Percentiles rank a stretch among this genome's conserved stretches.
phyloP scores from a whole-genome alignment of 1,284 basidiomycete genomes.

The Exobasidium cylindrosporum region DNA sequence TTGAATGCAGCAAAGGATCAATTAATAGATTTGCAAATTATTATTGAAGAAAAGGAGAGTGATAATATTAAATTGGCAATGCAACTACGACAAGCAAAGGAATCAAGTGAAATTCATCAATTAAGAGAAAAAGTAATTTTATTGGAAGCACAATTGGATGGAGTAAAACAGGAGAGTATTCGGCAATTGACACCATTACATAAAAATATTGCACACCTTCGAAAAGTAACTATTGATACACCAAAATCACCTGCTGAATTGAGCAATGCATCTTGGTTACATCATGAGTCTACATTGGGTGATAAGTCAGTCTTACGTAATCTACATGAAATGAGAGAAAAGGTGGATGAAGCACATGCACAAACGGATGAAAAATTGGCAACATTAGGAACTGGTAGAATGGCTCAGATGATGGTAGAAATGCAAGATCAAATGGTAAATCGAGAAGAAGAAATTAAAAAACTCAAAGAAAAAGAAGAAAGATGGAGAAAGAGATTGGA shows the following conservation, averaged over 20 bases:
- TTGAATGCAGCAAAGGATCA: slow-evolving; percentile 9
- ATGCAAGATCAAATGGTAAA: neutral
- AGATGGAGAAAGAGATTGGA: neutral
- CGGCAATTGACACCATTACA: slow-evolving; percentile 12
- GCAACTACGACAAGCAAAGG: slow-evolving; percentile 8
- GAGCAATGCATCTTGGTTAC: slow-evolving; percentile 14
- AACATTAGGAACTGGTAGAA: slow-evolving; percentile 16
- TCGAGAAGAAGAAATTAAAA: neutral
- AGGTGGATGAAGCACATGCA: slow-evolving; percentile 35
- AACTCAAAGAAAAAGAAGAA: neutral
- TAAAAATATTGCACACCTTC: neutral
- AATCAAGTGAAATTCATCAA: slow-evolving; percentile 5
- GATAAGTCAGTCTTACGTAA: slow-evolving; percentile 25
- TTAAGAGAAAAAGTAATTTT: slow-evolving; percentile 7
- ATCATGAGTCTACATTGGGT: slow-evolving; percentile 41
- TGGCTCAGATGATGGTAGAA: neutral
- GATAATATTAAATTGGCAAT: slow-evolving; percentile 2
- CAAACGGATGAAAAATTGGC: slow-evolving; percentile 38
- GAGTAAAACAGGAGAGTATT: neutral
- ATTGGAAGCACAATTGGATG: slow-evolving; percentile 10
- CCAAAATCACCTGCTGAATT: slow-evolving; percentile 14
- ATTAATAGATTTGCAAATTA: slow-evolving; percentile 13
- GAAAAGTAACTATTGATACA: slow-evolving; percentile 13
- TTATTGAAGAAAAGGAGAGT: slow-evolving; percentile 12
- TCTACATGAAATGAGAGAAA: slow-evolving; percentile 29